Percentiles rank a stretch among this genome's conserved stretches.
Evolutionary conservation across 495 filamentous ascomycete species (phyloP).

Genomic region (Talaromyces wortmannii): DNA sequence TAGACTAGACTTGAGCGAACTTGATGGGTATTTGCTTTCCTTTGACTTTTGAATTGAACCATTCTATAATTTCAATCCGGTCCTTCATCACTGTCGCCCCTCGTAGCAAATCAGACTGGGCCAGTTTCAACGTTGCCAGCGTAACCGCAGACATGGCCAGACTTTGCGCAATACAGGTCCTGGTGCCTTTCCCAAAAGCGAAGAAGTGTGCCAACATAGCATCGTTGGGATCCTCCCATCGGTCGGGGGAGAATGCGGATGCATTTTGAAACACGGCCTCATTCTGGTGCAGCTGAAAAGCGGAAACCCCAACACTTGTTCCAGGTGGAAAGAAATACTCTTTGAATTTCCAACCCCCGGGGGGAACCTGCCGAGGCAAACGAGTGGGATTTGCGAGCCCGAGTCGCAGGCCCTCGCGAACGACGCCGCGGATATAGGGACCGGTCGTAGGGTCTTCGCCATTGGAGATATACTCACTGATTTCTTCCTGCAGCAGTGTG

Average conservation of each 20-base stretch:
- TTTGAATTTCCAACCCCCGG: conserved; percentile 28
- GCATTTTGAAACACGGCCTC: conserved; percentile 32
- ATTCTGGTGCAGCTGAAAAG: conserved; percentile 39
- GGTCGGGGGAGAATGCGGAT: conserved; percentile 37
- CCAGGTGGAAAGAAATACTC: conserved; percentile 29
- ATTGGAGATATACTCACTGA: conserved; percentile 12
- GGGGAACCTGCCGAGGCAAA: conserved; percentile 37
- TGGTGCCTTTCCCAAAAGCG: conserved; percentile 40
- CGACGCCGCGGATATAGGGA: conserved; percentile 32
- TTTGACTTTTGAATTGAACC: conserved; percentile 40
- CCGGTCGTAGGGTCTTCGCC: conserved; percentile 22
- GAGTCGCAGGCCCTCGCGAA: conserved; percentile 38
- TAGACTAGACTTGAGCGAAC: not conserved
- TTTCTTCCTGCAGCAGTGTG: conserved; percentile 23
- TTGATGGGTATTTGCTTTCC: conserved; percentile 17
- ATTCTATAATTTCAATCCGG: conserved; percentile 37
- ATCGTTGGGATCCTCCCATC: conserved; percentile 34
- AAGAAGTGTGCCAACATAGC: conserved; percentile 35
- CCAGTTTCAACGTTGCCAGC: conserved; percentile 26
- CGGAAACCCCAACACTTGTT: conserved; percentile 33
- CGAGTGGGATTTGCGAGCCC: conserved; percentile 44
- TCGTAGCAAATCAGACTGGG: conserved; percentile 26
- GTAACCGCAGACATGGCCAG: conserved; percentile 34
- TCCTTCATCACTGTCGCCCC: conserved; percentile 27
- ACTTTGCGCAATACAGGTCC: conserved; percentile 44